These are phyloP conservation scores for Phytophthora nicotianae DNA, from an alignment of 352 stramenopile species.

Conservation along the genomic window DNA sequence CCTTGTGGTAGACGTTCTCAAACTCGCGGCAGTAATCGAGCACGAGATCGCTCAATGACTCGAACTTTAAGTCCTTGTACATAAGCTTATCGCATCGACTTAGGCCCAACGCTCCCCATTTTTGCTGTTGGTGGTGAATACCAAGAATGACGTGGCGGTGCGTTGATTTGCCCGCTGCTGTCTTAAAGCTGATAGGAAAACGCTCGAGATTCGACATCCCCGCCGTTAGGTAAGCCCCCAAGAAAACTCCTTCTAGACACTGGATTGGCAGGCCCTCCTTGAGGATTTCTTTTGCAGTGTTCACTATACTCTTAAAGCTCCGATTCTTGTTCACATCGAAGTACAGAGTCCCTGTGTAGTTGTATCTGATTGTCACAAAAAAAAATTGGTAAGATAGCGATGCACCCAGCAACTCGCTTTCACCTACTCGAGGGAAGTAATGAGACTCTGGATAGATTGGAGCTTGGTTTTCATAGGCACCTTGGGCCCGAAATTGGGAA, in stretches of 20 bases:
- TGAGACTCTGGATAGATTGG: constrained; percentile 63
- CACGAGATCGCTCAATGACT: constrained; percentile 77
- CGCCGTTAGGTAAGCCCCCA: constrained; percentile 81
- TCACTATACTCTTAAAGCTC: constrained; percentile 88
- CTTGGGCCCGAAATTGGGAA: constrained; percentile 61
- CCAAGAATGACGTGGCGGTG: constrained; percentile 87
- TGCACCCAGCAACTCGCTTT: background rate
- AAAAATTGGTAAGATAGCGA: constrained; percentile 4
- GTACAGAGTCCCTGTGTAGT: constrained; percentile 88
- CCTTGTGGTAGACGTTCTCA: constrained; percentile 59
- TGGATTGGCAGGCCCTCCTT: constrained; percentile 87
- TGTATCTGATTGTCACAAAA: constrained; percentile 54
- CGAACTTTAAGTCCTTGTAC: constrained; percentile 86
- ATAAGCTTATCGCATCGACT: constrained; percentile 86
- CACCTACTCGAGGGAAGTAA: constrained; percentile 72
- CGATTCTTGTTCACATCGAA: constrained; percentile 90
- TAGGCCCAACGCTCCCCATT: constrained; percentile 85
- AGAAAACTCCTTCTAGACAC: constrained; percentile 89
- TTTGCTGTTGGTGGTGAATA: constrained; percentile 71
- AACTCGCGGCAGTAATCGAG: constrained; percentile 76
- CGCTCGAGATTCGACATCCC: constrained; percentile 69
- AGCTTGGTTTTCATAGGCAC: constrained; percentile 66
- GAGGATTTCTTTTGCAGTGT: constrained; percentile 87
- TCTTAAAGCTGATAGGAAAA: constrained; percentile 90
- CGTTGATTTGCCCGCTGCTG: constrained; percentile 53